Conservation (phyloP, 345 rosid genomes). For the Linum tenue region DNA sequence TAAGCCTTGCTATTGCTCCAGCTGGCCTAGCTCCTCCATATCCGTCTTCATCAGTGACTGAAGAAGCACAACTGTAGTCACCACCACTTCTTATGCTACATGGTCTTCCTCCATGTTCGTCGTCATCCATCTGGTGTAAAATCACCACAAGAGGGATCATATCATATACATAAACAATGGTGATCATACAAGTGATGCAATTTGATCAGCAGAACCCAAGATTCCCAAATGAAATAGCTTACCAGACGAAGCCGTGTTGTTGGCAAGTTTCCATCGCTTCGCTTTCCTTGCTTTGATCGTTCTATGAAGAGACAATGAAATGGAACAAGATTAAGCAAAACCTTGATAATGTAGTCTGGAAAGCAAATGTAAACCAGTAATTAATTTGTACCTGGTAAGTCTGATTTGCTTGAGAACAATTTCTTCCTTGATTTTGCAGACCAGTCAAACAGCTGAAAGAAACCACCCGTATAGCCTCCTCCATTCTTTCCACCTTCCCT, state of each 20-base stretch:
- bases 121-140: slow-evolving; percentile 53
- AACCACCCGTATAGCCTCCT: slow-evolving; percentile 66
- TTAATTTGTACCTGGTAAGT: slow-evolving; percentile 39
- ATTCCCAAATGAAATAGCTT: slow-evolving; percentile 1
- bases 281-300: slow-evolving; percentile 52
- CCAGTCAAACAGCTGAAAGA: slow-evolving; percentile 93
- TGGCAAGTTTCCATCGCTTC: slow-evolving; percentile 53
- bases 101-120: slow-evolving; percentile 42
- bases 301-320: slow-evolving; percentile 23
- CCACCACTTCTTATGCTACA: slow-evolving; percentile 40
- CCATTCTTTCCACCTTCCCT: slow-evolving; percentile 53
- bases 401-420: slow-evolving; percentile 71
- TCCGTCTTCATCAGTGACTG: slow-evolving; percentile 83
- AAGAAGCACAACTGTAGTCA: slow-evolving; percentile 84
- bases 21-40: slow-evolving; percentile 61
- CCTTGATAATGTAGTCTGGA: not conserved
- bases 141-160: slow-evolving; percentile 1
- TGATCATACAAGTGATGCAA: too few relatives aligned
- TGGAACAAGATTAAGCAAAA: not conserved
- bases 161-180: slow-evolving; percentile 1
- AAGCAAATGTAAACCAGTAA: not conserved
- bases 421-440: slow-evolving; percentile 89
- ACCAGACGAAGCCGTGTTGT: slow-evolving; percentile 47
- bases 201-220: not conserved
- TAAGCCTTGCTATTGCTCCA: slow-evolving; percentile 88